phyloP scores from a whole-genome alignment of 495 filamentous ascomycete genomes.

The Hypoxylon fuscum region DNA sequence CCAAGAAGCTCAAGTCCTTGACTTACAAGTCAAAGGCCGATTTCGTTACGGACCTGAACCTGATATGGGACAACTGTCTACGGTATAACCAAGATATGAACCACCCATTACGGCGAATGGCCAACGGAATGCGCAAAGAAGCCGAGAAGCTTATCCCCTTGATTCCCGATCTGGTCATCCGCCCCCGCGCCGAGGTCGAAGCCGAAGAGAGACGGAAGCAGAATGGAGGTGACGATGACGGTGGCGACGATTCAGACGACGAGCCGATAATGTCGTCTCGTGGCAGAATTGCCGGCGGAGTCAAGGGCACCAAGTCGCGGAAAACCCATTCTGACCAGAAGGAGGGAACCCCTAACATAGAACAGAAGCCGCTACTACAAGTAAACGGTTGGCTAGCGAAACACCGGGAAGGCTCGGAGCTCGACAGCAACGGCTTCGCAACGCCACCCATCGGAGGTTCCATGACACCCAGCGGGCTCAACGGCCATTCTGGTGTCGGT shows the following conservation, averaged over 20 bases:
- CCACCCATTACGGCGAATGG: conserved; percentile 91
- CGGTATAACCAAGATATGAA: conserved; percentile 91
- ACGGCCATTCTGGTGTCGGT: conserved; percentile 68
- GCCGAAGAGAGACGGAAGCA: conserved; percentile 91
- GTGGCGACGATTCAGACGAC: conserved; percentile 90
- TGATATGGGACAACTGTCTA: conserved; percentile 97
- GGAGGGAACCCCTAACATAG: conserved; percentile 78
- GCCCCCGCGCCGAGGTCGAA: conserved; percentile 93
- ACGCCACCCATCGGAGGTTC: conserved; percentile 83
- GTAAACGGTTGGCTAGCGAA: conserved; percentile 62
- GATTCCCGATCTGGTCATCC: conserved; percentile 90
- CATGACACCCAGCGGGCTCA: conserved; percentile 77
- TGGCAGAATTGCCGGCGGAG: conserved; percentile 86
- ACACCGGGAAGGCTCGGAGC: conserved; percentile 60
- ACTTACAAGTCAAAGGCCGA: conserved; percentile 94
- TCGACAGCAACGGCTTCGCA: conserved; percentile 80
- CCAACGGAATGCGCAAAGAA: conserved; percentile 94
- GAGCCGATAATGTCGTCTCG: conserved; percentile 98
- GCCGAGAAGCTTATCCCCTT: conserved; percentile 94
- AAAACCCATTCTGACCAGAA: conserved; percentile 80
- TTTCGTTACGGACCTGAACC: conserved; percentile 89
- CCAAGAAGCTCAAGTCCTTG: conserved; percentile 91
- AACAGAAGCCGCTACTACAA: conserved; percentile 66
- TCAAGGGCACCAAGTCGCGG: conserved; percentile 77
- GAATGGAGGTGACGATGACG: conserved; percentile 79